Evolutionary conservation across 495 filamentous ascomycete genomes (phyloP).

Genomic region (Rhypophila decipiens): DNA sequence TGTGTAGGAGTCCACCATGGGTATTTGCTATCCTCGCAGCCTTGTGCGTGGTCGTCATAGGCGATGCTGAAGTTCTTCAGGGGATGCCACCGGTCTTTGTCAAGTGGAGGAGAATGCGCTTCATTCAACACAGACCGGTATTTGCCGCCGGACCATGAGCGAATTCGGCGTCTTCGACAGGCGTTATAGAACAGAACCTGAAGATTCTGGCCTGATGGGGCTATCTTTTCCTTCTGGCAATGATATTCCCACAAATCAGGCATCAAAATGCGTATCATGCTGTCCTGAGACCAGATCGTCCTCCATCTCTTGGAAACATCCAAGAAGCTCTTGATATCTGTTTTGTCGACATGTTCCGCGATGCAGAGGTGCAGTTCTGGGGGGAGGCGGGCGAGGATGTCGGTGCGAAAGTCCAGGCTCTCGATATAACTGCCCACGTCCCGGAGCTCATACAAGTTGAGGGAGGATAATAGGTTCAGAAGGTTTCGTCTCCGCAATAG

Average conservation of each 20-base stretch:
- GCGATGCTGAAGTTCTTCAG: too few species aligned
- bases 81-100: too few species aligned
- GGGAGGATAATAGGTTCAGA: conserved; percentile 1
- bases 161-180: not conserved
- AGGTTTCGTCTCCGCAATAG: conserved; percentile 5
- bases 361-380: conserved; percentile 25
- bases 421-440: conserved; percentile 21
- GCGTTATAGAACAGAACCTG: not conserved
- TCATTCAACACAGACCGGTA: conserved; percentile 6
- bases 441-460: conserved; percentile 17
- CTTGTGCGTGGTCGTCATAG: not conserved
- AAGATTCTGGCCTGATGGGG: not conserved
- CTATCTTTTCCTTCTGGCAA: not conserved
- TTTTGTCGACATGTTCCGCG: conserved; percentile 15
- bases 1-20: not conserved
- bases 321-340: conserved; percentile 16
- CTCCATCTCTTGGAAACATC: conserved; percentile 30
- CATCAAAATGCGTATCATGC: conserved; percentile 14
- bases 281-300: conserved; percentile 14
- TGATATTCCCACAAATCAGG: conserved; percentile 14
- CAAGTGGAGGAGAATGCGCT: not conserved
- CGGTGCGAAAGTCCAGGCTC: conserved; percentile 7
- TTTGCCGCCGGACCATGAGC: conserved; percentile 10
- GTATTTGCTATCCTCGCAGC: not conserved
- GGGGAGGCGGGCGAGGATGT: conserved; percentile 26